Percentiles rank a stretch among this genome's conserved stretches.
These are phyloP conservation scores for Acanthamoeba lenticulata DNA, from an alignment of 208 protist species.

Conservation along the genomic window DNA sequence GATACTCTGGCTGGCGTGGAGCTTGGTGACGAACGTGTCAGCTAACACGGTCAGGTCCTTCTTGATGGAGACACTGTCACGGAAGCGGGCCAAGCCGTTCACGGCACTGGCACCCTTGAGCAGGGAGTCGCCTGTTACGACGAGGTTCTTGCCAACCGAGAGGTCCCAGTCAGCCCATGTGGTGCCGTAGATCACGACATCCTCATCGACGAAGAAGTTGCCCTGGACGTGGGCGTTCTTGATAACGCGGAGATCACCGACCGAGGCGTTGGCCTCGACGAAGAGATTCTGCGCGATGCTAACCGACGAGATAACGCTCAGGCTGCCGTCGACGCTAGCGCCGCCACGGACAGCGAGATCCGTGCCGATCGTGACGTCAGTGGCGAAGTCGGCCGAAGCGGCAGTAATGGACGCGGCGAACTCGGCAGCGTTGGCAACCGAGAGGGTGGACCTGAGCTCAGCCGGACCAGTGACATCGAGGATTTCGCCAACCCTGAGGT, in stretches of 20 bases:
- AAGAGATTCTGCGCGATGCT: neutral
- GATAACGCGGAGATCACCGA: no score
- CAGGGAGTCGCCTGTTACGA: neutral
- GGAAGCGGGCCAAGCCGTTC: neutral
- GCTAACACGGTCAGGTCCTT: neutral
- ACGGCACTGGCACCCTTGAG: no score
- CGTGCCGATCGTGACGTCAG: neutral
- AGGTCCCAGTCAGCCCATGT: no score
- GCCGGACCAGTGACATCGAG: neutral
- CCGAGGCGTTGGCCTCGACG: neutral
- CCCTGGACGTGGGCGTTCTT: no score
- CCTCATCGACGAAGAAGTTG: neutral
- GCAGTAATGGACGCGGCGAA: neutral
- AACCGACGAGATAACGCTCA: neutral
- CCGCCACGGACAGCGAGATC: no score
- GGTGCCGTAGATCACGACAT: neutral
- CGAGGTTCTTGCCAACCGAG: neutral
- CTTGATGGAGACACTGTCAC: no score
- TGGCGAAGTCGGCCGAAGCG: no score
- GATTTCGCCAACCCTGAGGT: neutral
- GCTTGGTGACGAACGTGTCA: neutral
- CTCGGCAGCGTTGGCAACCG: no score
- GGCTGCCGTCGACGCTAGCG: neutral
- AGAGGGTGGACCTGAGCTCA: neutral
- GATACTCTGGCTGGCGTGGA: neutral